Conservation (phyloP, 202 grass and related monocot species). For the Thinopyrum obtusiflorum region DNA sequence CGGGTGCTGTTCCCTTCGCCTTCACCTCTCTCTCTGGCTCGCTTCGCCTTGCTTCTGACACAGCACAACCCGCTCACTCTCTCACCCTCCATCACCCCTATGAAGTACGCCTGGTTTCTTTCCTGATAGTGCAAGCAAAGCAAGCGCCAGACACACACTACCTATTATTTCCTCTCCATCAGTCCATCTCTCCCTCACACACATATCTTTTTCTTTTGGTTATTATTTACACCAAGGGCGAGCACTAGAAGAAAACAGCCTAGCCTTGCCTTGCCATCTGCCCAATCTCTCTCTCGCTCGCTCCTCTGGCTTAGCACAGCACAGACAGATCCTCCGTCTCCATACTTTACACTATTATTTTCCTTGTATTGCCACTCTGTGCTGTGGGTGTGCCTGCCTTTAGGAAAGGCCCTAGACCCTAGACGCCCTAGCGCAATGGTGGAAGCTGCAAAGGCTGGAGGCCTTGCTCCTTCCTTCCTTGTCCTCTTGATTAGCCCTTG, state of each 20-base stretch:
- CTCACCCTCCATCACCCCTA: not conserved
- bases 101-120: conserved; percentile 57
- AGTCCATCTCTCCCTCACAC: not conserved
- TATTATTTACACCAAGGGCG: not conserved
- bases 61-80: conserved; percentile 28
- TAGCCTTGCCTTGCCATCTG: not conserved
- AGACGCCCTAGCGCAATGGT: conserved; percentile 37
- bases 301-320: not conserved
- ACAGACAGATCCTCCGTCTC: not conserved
- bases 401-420: not conserved
- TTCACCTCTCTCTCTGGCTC: conserved; percentile 22
- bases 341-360: not conserved
- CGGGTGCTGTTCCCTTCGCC: not conserved
- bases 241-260: not conserved
- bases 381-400: not conserved
- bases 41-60: conserved; percentile 53
- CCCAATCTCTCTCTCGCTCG: not conserved
- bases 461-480: conserved; percentile 31
- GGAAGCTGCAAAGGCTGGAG: conserved; percentile 55
- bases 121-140: conserved; percentile 91
- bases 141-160: conserved; percentile 34
- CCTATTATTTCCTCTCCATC: conserved; percentile 1
- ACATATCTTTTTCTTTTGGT: conserved; percentile 27
- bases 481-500: conserved; percentile 49
- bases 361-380: conserved; percentile 13